Evolutionary conservation across 75 land plant genomes (phyloP), one percentile per base, ranked within the genome.

Genomic region (Picea sitchensis): DNA sequence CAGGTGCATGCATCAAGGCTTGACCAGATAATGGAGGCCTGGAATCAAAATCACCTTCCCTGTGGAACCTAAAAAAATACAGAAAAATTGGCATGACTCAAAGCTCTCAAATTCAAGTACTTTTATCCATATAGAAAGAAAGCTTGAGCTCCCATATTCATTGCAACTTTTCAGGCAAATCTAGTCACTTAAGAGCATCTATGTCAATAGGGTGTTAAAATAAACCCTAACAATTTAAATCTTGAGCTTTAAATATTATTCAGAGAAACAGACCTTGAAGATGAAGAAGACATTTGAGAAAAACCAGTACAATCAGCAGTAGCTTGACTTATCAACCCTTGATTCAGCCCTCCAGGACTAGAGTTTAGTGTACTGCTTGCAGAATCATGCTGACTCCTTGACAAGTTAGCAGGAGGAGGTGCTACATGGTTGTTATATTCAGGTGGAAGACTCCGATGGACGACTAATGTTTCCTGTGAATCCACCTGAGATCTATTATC

Each of bases 231-330:
- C 21, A 69, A 69, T 41, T 41, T 41, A 71, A 71, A 18, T 5
- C 14, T 56, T 31, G 0, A 56, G 11, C 2, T 75, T 14, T 54
- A 75, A 58, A 75, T 81, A 86, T 90, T 81, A 81, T 23, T 59
- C 23, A 88, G 83, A 81, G 90, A 84, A 38, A 84, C 54, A 1
- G 86, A 84, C 76, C 86, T 81, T 69, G 86, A 77, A 41, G 88
- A 84, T 72, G 90, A 82, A 13, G 88, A 75, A 17, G 90, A 82
- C 2, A 86, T 57, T 68, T 86, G 90, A 82, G 88, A 86, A 61
- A 65, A 69, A 18, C 76, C 87, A 81, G 81, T 30, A 80, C 61
- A 80, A 63, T 87, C 88, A 65, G 67, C 82, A 17, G 64, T 59
- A 51, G 59, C 62, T 61, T 62, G 77, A 76, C 75, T 81, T 63